Conservation (phyloP, 2,329 filamentous ascomycete genomes). For the Thelonectria rubi region DNA sequence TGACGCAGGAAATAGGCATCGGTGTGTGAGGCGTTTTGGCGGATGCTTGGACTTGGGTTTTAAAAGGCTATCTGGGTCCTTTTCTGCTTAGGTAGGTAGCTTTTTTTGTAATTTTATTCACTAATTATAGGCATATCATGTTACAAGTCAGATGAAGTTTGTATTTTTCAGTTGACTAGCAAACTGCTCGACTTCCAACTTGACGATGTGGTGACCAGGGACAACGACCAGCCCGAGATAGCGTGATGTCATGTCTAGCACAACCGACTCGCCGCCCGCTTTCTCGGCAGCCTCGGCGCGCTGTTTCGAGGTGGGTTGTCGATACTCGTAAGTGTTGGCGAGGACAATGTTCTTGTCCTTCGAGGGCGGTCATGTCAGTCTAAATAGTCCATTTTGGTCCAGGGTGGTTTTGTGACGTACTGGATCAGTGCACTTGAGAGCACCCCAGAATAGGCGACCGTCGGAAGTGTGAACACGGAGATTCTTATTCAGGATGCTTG, state of each 20-base stretch:
- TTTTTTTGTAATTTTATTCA: constrained; percentile 42
- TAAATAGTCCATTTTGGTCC: not conserved
- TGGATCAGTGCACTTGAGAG: constrained; percentile 94
- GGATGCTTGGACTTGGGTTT: constrained; percentile 29
- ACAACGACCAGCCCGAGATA: constrained; percentile 91
- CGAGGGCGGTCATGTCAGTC: constrained; percentile 5
- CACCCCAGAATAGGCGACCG: constrained; percentile 86
- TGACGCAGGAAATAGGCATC: constrained; percentile 35
- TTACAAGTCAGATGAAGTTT: constrained; percentile 20
- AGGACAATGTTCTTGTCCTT: constrained; percentile 92
- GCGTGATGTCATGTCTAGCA: constrained; percentile 80
- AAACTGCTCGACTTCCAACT: constrained; percentile 88
- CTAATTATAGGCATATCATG: constrained; percentile 37
- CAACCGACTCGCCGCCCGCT: constrained; percentile 56
- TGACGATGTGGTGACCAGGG: constrained; percentile 84
- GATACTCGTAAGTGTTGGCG: constrained; percentile 87
- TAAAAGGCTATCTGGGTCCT: constrained; percentile 40
- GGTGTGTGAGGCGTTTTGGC: constrained; percentile 43
- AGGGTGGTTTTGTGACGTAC: constrained; percentile 58
- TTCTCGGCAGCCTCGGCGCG: constrained; percentile 49
- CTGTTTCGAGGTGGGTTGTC: constrained; percentile 69
- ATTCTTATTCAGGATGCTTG: constrained; percentile 77
- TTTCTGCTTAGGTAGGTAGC: constrained; percentile 32
- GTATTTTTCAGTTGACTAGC: constrained; percentile 58
- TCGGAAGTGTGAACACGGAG: constrained; percentile 84